Base-by-base conservation (phyloP, 2,329 filamentous ascomycete genomes). In the Clonostachys solani region DNA sequence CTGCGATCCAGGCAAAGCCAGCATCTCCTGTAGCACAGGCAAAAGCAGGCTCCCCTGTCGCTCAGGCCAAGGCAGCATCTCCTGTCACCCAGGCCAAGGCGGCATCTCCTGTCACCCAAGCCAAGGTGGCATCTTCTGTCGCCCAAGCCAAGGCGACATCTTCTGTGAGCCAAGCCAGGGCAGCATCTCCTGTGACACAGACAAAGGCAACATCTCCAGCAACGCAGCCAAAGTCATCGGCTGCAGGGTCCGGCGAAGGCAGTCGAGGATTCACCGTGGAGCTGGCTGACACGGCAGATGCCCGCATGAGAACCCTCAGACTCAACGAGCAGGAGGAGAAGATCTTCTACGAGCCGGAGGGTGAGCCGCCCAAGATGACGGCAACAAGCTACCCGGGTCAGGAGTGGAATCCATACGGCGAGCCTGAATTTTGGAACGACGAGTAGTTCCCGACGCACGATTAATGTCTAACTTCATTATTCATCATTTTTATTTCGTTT, bases 371-470 rank as follows among this genome's bases (percentile, higher is more conserved):
- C 12, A 68, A 74, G 49, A 87, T 88, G 84, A 77, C 72, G 43
- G 83, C 83, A 7, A 84, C 82, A 12, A 83, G 78, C 58, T 88
- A 87, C 61, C 84, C 84, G 0, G 84, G 84, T 1, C 81, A 86
- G 65, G 84, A 87, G 61, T 88, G 84, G 83, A 79, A 79, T 54
- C 82, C 82, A 3, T 80, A 77, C 33, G 64, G 63, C 12, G 60
- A 63, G 48, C 52, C 56, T 6, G 60, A 64, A 15, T 58, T 54
- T 42, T 54, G 51, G 15, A 62, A 65, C 8, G 8, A 40, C 12
- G 46, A 29, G 23, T 29, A 29, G 23, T 29, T 29, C 9, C 23
- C 23, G 23, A 29, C 23, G 23, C 23, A 29, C 40, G 12, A 41
- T 40, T 43, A 41, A 47, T n/a, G 15, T 17, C 40, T 16, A 42